A percentile compares a stretch with the other conserved stretches of the same genome.
phyloP scores from a whole-genome alignment of 495 filamentous ascomycete genomes.

The Thozetella sp. region DNA sequence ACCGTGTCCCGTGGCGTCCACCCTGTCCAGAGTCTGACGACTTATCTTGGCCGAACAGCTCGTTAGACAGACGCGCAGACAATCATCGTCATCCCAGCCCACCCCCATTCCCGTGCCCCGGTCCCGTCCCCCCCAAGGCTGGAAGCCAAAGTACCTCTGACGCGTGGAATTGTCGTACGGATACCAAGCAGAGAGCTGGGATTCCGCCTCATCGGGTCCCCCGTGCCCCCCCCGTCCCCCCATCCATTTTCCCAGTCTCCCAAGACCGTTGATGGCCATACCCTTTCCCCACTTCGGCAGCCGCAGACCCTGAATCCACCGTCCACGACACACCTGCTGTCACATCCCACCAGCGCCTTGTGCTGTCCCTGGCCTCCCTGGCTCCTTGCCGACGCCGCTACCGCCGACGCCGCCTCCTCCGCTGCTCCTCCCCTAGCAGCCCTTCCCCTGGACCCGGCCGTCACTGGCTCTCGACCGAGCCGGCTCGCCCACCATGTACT shows the following conservation, averaged over 20 bases:
- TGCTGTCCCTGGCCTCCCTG: conserved; percentile 3
- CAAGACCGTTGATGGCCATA: conserved; percentile 21
- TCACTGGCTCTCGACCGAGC: conserved; percentile 12
- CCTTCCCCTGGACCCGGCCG: conserved; percentile 20
- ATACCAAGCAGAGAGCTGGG: neutral
- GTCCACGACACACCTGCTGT: conserved; percentile 22
- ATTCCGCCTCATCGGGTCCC: conserved; percentile 5
- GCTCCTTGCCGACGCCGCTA: neutral
- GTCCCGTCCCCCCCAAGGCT: too few species aligned
- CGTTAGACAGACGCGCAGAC: neutral
- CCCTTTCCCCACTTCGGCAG: conserved; percentile 31
- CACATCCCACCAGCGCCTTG: conserved; percentile 17
- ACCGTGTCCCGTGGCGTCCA: conserved; percentile 2
- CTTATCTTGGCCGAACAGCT: neutral
- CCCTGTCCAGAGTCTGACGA: neutral
- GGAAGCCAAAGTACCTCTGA: conserved; percentile 1
- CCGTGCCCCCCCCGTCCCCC: conserved; percentile 8
- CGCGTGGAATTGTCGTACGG: neutral
- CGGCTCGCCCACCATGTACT: conserved; percentile 45
- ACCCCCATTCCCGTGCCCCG: neutral
- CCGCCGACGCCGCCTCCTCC: conserved; percentile 6
- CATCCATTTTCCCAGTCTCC: conserved; percentile 3
- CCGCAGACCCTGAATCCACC: conserved; percentile 34
- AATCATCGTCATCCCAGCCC: conserved; percentile 1
- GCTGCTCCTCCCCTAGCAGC: conserved; percentile 12